phyloP scores from a whole-genome alignment of 2,329 filamentous ascomycete species.

The Penicillium palitans region DNA sequence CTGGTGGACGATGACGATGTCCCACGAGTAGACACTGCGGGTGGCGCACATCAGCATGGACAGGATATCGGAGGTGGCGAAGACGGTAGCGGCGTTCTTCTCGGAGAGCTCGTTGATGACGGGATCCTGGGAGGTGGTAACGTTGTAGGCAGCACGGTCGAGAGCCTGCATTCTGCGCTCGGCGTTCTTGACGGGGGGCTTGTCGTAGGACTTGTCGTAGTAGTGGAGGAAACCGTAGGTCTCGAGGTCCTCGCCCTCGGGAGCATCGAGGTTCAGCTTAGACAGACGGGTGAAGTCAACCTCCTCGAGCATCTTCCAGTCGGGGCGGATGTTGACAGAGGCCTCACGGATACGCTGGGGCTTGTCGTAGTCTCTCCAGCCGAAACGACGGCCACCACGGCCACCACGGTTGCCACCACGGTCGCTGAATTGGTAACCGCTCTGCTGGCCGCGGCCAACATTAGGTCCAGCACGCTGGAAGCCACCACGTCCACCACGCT shows the following conservation, averaged over 20 bases:
- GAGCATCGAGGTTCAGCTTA: conserved; percentile 94
- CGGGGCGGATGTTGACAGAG: conserved; percentile 91
- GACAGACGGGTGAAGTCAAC: conserved; percentile 94
- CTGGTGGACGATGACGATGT: conserved; percentile 89
- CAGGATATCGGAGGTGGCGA: conserved; percentile 93
- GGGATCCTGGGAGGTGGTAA: conserved; percentile 93
- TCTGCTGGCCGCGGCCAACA: conserved; percentile 62
- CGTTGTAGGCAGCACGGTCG: conserved; percentile 96
- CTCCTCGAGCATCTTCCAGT: conserved; percentile 95
- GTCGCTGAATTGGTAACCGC: conserved; percentile 68
- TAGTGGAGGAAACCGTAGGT: conserved; percentile 97
- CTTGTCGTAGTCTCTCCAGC: conserved; percentile 99
- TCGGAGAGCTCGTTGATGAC: conserved; percentile 96
- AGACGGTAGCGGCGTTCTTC: conserved; percentile 93
- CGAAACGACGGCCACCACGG: conserved; percentile 79
- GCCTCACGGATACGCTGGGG: conserved; percentile 93
- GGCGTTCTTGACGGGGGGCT: conserved; percentile 82
- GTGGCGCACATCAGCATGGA: conserved; percentile 99
- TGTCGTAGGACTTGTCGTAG: conserved; percentile 95
- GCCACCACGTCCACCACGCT: conserved; percentile 68
- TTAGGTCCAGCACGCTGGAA: conserved; percentile 70
- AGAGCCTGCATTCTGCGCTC: conserved; percentile 85
- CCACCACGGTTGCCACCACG: conserved; percentile 65
- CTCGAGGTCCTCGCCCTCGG: conserved; percentile 92
- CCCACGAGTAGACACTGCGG: conserved; percentile 96